Evolutionary conservation across 441 rosid genomes (phyloP), one percentile per base, ranked within the genome.

Genomic region (Viola pubescens): DNA sequence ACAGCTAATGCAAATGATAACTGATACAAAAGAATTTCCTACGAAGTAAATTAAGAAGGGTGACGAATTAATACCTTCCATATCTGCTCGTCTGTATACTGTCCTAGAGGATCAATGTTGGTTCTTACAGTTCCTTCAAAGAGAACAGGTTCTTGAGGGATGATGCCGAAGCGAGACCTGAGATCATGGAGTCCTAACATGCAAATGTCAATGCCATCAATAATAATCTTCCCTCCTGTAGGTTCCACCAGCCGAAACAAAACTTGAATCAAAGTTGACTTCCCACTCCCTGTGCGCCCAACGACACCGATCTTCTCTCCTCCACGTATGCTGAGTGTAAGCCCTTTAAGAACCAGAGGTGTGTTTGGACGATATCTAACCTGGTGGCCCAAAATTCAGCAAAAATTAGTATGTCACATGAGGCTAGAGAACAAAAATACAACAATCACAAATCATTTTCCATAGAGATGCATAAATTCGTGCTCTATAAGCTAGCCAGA

Each of bases 211-310:
- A 89, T 78, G 6, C 89, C 95, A 55, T 91, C 96, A 9, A 91
- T 79, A 37, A 83, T 72, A 63, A 91, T 87, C 72, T 68, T 82
- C 48, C 98, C 98, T 56, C 73, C 87, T 4, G 91, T 73, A 6
- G 96, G 96, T 67, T 91, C 98, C 52, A 91, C 96, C 67, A 91
- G 81, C 71, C 96, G 79, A 48, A 91, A 91, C 70, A 89, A 78
- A 55, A 89, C 98, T 62, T 91, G 96, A 64, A 91, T 78, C 73
- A 91, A 70, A 59, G 98, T 91, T 19, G 98, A 88, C 70, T 91
- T 91, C 56, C 98, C 98, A 48, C 98, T 84, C 59, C 98, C 98
- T 1, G 98, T 91, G 51, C 98, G 86, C 40, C 98, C 96, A 50
- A 91, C 98, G 26, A 91, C 77, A 56, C 96, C 96, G 16, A 91